Conservation (phyloP, 1,284 basidiomycete species). For the Hymenochaete sp. region DNA sequence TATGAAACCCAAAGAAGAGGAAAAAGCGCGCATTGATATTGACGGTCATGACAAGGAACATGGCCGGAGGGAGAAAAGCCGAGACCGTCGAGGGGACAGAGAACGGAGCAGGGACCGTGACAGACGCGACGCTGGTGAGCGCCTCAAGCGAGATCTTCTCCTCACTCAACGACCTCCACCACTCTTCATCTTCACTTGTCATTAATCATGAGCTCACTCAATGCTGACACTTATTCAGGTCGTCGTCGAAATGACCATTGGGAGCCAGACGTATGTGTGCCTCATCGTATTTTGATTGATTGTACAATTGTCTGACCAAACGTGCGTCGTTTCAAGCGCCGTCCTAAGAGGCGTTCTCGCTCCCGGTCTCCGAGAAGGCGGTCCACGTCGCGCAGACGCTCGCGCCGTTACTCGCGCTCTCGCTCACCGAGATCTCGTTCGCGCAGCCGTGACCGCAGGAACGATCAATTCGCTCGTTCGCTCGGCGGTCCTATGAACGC, state of each 20-base stretch:
- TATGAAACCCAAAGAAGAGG: constrained; percentile 69
- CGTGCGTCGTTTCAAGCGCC: constrained; percentile 27
- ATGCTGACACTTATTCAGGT: constrained; percentile 27
- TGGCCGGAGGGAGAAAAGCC: constrained; percentile 28
- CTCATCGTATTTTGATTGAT: constrained; percentile 5
- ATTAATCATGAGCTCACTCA: constrained; percentile 7
- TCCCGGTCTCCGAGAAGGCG: constrained; percentile 47
- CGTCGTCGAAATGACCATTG: constrained; percentile 55
- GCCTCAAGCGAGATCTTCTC: constrained; percentile 5
- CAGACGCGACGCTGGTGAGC: constrained; percentile 16
- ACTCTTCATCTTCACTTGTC: background rate
- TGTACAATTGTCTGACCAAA: constrained; percentile 6
- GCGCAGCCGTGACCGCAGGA: constrained; percentile 52
- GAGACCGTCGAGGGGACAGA: constrained; percentile 38
- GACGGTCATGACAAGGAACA: constrained; percentile 27
- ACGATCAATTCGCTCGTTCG: constrained; percentile 65
- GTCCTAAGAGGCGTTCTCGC: constrained; percentile 50
- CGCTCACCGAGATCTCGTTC: constrained; percentile 53
- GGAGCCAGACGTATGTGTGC: constrained; percentile 59
- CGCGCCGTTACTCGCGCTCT: constrained; percentile 40
- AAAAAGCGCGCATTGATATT: constrained; percentile 29
- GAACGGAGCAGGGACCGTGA: constrained; percentile 45
- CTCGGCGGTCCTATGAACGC: constrained; percentile 90
- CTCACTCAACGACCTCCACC: no score
- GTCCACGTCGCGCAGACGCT: constrained; percentile 52